These are phyloP conservation scores for Epithemia pelagica DNA, from an alignment of 108 stramenopile genomes.

Conservation along the genomic window DNA sequence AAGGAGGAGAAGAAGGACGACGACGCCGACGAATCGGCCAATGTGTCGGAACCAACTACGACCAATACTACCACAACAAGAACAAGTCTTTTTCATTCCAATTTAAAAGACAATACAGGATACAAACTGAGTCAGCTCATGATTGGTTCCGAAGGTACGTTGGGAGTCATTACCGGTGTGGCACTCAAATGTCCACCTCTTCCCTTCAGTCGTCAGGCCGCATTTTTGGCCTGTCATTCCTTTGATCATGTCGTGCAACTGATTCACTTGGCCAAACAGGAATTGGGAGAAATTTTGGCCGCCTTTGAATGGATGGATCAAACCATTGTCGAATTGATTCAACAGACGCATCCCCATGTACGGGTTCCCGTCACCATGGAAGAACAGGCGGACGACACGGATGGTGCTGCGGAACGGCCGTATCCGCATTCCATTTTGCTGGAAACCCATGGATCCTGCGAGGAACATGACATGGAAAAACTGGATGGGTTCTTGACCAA, in stretches of 20 bases:
- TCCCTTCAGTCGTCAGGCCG: constrained; percentile 64
- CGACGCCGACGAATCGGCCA: neutral
- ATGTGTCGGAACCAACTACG: neutral
- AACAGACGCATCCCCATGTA: neutral
- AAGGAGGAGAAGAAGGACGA: neutral
- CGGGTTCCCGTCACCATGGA: neutral
- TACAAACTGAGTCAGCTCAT: constrained; percentile 93
- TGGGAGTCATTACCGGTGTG: constrained; percentile 89
- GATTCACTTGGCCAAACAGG: constrained; percentile 49
- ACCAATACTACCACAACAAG: too few species aligned
- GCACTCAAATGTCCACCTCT: constrained; percentile 47
- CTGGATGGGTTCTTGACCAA: constrained; percentile 75
- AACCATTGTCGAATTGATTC: constrained; percentile 27
- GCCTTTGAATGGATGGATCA: constrained; percentile 91
- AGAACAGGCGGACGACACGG: neutral
- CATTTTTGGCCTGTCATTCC: constrained; percentile 67
- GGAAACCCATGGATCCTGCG: constrained; percentile 85
- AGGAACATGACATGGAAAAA: constrained; percentile 75
- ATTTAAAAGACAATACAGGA: constrained; percentile 96
- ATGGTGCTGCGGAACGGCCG: neutral
- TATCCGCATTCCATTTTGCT: constrained; percentile 74
- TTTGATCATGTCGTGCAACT: constrained; percentile 52
- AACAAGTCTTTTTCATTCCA: constrained; percentile 23
- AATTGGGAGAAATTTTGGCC: constrained; percentile 81
- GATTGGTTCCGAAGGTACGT: constrained; percentile 93